Conservation (phyloP, 257 asterid genomes). For the Handroanthus guayacan region DNA sequence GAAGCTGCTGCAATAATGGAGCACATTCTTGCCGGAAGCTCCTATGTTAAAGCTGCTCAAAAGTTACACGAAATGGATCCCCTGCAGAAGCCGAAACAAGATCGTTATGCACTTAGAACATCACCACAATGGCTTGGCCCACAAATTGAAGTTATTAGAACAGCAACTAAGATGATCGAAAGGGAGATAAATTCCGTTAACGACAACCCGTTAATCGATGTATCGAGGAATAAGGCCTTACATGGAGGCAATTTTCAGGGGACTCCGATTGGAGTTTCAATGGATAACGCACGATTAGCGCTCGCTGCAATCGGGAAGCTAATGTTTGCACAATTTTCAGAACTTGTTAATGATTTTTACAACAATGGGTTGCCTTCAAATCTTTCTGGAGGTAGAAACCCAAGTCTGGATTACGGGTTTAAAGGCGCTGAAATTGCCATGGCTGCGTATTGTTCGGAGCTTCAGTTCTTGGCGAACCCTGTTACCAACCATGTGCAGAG, state of each 20-base stretch:
- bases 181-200: constrained; percentile 65
- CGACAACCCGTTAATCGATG: constrained; percentile 65
- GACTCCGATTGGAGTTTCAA: constrained; percentile 61
- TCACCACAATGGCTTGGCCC: constrained; percentile 74
- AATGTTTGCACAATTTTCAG: constrained; percentile 63
- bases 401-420: constrained; percentile 65
- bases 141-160: constrained; percentile 59
- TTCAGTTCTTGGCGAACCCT: constrained; percentile 62
- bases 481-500: constrained; percentile 69
- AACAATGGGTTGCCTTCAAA: constrained; percentile 68
- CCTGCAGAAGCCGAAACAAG: constrained; percentile 60
- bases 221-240: constrained; percentile 59
- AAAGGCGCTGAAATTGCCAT: constrained; percentile 64
- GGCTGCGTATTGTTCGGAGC: constrained; percentile 67
- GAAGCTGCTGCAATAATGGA: constrained; percentile 74
- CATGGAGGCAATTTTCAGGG: constrained; percentile 75
- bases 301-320: constrained; percentile 56
- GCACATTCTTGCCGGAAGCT: constrained; percentile 61
- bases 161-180: constrained; percentile 58
- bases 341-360: constrained; percentile 62
- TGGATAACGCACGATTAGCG: constrained; percentile 58
- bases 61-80: constrained; percentile 61
- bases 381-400: constrained; percentile 62
- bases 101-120: constrained; percentile 59
- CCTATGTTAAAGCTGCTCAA: constrained; percentile 53